These are phyloP conservation scores for Aspergillus fumigatus DNA, from an alignment of 2,329 filamentous ascomycete species.

Conservation along the genomic window DNA sequence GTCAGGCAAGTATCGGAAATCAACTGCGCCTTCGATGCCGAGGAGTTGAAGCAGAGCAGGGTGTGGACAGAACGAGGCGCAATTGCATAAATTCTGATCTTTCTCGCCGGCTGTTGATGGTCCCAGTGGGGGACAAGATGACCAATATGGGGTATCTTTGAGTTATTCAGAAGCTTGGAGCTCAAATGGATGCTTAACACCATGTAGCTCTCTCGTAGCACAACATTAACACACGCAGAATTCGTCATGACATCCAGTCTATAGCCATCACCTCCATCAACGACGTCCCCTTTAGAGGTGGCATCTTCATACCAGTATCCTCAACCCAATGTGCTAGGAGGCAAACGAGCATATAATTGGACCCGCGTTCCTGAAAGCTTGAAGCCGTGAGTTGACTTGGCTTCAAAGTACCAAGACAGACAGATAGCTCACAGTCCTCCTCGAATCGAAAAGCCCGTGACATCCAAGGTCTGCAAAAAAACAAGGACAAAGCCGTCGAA, in stretches of 20 bases:
- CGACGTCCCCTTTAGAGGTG: constrained; percentile 53
- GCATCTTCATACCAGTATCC: constrained; percentile 40
- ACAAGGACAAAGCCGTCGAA: constrained; percentile 57
- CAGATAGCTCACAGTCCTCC: no score
- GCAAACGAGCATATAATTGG: constrained; percentile 59
- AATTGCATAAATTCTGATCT: not conserved
- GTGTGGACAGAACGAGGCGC: constrained; percentile 1
- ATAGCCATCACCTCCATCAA: constrained; percentile 36
- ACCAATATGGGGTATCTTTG: not conserved
- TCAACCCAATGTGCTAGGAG: constrained; percentile 44
- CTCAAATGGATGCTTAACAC: not conserved
- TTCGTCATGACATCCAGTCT: constrained; percentile 18
- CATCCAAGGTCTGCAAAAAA: constrained; percentile 58
- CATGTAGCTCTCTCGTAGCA: no score
- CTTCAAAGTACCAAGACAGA: no score
- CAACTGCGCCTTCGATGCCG: not conserved
- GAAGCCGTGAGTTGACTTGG: constrained; percentile 33
- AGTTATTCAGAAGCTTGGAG: not conserved
- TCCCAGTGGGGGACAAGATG: not conserved
- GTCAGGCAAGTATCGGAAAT: not conserved
- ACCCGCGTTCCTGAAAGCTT: constrained; percentile 59
- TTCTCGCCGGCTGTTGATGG: not conserved
- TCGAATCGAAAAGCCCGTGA: constrained; percentile 34
- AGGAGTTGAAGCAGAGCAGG: not conserved
- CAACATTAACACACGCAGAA: not conserved